phyloP scores from a whole-genome alignment of 805 yeast genomes.

The Metschnikowia rubicola region DNA sequence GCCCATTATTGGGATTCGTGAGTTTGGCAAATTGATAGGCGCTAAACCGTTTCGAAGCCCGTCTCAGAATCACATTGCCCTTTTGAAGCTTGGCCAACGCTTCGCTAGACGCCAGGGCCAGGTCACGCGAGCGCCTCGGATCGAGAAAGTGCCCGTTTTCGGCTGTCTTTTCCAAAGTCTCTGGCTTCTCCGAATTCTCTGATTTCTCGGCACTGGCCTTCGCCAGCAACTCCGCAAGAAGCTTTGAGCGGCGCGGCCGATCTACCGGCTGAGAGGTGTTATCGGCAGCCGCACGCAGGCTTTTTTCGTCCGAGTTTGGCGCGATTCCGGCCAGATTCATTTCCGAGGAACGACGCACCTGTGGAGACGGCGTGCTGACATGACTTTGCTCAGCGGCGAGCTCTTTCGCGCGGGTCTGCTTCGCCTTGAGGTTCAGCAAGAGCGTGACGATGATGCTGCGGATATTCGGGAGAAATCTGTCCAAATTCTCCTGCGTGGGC shows the following conservation, averaged over 20 bases:
- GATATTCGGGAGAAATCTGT: slow-evolving; percentile 75
- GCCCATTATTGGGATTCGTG: slow-evolving; percentile 35
- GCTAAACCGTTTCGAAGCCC: slow-evolving; percentile 91
- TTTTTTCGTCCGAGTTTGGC: too few relatives aligned
- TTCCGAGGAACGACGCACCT: not conserved
- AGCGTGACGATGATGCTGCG: slow-evolving; percentile 81
- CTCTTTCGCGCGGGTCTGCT: slow-evolving; percentile 58
- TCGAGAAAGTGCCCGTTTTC: too few relatives aligned
- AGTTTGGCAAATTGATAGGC: slow-evolving; percentile 88
- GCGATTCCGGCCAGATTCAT: not conserved
- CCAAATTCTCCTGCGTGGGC: slow-evolving; percentile 80
- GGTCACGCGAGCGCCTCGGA: not conserved
- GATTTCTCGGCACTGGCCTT: not conserved
- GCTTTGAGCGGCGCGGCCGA: slow-evolving; percentile 7
- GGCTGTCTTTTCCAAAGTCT: too few relatives aligned
- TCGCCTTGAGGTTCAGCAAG: slow-evolving; percentile 73
- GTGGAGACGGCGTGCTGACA: slow-evolving; percentile 1
- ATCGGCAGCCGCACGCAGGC: too few relatives aligned
- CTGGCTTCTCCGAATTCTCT: not conserved
- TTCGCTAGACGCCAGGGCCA: slow-evolving; percentile 32
- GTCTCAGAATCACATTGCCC: slow-evolving; percentile 78
- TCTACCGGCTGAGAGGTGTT: not conserved
- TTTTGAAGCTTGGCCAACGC: slow-evolving; percentile 77
- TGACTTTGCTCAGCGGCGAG: slow-evolving; percentile 23
- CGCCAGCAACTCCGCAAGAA: slow-evolving; percentile 3